Percentiles rank a stretch among this genome's conserved stretches.
phyloP scores from a whole-genome alignment of 257 asterid genomes.

The Solanum infundibuliforme region DNA sequence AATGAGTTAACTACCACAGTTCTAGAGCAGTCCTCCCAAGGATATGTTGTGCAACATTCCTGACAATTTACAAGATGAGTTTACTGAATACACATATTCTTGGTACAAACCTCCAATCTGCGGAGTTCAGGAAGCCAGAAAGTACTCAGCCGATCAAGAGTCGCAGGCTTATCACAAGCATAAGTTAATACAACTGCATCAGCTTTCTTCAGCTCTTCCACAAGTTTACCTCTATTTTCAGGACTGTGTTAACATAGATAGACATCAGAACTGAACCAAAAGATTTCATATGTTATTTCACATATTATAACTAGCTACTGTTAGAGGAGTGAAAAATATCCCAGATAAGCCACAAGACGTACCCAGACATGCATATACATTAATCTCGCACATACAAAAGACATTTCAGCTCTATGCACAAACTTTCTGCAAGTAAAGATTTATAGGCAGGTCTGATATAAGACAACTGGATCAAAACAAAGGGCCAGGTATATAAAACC shows the following conservation, averaged over 20 bases:
- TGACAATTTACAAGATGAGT: not conserved
- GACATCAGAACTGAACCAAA: not conserved
- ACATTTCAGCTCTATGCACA: not conserved
- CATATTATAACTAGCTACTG: not conserved
- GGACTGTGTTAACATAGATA: slow-evolving; percentile 34
- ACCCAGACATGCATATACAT: not conserved
- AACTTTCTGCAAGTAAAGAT: not conserved
- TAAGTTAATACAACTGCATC: slow-evolving; percentile 90
- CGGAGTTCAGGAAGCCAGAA: slow-evolving; percentile 98
- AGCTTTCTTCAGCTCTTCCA: slow-evolving; percentile 75
- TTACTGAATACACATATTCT: not conserved
- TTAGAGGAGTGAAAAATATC: not conserved
- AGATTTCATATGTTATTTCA: not conserved
- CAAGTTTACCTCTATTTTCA: slow-evolving; percentile 56
- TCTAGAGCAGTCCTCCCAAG: not conserved
- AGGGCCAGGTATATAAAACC: not conserved
- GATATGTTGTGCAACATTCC: not conserved
- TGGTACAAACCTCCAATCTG: slow-evolving; percentile 57
- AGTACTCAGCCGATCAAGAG: slow-evolving; percentile 85
- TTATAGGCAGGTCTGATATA: not conserved
- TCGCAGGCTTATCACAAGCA: slow-evolving; percentile 83
- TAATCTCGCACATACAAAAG: not conserved
- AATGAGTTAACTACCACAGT: not conserved
- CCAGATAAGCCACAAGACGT: not conserved
- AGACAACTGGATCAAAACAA: not conserved